Percentiles rank a stretch among this genome's conserved stretches.
phyloP scores from a whole-genome alignment of 768 basidiomycete genomes.

The Tubosaeta sp. region DNA sequence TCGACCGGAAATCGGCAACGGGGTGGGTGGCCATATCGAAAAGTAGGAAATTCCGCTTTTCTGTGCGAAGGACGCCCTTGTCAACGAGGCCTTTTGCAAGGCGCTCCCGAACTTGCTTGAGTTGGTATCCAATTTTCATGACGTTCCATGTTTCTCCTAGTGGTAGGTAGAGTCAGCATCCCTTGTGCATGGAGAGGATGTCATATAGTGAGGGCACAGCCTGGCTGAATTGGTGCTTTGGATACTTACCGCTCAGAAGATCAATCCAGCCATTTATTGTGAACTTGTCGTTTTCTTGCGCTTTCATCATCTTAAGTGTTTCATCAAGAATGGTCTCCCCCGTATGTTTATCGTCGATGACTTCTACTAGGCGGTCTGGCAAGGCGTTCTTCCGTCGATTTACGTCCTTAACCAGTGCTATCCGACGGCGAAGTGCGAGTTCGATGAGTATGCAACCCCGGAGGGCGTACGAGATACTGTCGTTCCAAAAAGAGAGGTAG shows the following conservation, averaged over 20 bases:
- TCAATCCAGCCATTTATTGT: slow-evolving; percentile 93
- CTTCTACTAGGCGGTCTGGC: slow-evolving; percentile 82
- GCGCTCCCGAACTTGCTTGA: slow-evolving; percentile 97
- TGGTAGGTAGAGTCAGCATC: background rate
- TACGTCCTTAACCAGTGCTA: slow-evolving; percentile 86
- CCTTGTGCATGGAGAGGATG: background rate
- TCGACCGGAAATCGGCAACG: slow-evolving; percentile 87
- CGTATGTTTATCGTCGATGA: slow-evolving; percentile 87
- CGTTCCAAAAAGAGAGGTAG: slow-evolving; percentile 99
- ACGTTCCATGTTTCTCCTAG: slow-evolving; percentile 99
- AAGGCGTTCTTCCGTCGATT: slow-evolving; percentile 66
- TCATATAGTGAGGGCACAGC: background rate
- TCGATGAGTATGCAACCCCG: slow-evolving; percentile 98
- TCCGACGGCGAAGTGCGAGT: slow-evolving; percentile 89
- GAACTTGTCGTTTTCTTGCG: slow-evolving; percentile 50
- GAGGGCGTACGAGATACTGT: slow-evolving; percentile 98
- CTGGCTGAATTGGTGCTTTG: background rate
- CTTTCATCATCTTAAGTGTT: slow-evolving; percentile 93
- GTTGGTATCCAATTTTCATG: slow-evolving; percentile 98
- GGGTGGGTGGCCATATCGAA: slow-evolving; percentile 99
- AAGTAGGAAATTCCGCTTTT: slow-evolving; percentile 96
- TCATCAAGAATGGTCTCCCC: slow-evolving; percentile 97
- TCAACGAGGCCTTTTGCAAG: slow-evolving; percentile 96
- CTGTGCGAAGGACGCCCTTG: slow-evolving; percentile 97
- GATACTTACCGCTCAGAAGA: slow-evolving; percentile 70